Evolutionary conservation across 495 filamentous ascomycete genomes (phyloP).

Genomic region (Neohortaea acidophila): DNA sequence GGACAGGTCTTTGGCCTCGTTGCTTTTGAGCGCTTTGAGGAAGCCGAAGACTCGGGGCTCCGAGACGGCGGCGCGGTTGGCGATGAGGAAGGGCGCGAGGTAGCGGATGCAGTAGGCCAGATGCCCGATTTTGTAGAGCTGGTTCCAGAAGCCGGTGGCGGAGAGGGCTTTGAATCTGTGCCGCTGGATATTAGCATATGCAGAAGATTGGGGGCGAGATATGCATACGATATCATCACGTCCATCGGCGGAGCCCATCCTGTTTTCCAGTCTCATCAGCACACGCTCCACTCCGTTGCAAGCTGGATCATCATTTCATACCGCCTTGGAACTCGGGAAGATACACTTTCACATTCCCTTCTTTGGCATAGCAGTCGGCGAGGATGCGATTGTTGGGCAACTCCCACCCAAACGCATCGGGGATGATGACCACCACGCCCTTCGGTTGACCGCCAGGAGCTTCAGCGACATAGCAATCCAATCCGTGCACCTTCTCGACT

Average conservation of each 20-base stretch:
- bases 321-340: constrained; percentile 17
- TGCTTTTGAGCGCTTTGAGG: constrained; percentile 15
- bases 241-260: no score
- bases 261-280: no score
- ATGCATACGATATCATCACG: no score
- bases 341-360: constrained; percentile 15
- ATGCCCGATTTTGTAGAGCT: constrained; percentile 17
- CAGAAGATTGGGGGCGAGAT: no score
- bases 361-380: constrained; percentile 20
- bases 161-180: constrained; percentile 11
- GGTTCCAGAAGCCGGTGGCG: constrained; percentile 12
- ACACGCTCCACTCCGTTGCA: no score
- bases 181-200: background rate
- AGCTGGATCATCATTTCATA: no score
- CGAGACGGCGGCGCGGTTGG: constrained; percentile 2
- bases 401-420: constrained; percentile 23
- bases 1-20: constrained; percentile 17
- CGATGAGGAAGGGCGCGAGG: constrained; percentile 15
- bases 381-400: constrained; percentile 22
- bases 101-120: constrained; percentile 10
- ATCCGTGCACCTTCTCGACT: constrained; percentile 19
- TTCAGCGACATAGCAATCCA: constrained; percentile 22
- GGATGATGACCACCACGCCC: constrained; percentile 23
- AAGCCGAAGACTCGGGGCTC: constrained; percentile 17
- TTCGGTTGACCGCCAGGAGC: constrained; percentile 13